phyloP scores from a whole-genome alignment of 108 stramenopile genomes.

The Pseudonitzschia pungens region DNA sequence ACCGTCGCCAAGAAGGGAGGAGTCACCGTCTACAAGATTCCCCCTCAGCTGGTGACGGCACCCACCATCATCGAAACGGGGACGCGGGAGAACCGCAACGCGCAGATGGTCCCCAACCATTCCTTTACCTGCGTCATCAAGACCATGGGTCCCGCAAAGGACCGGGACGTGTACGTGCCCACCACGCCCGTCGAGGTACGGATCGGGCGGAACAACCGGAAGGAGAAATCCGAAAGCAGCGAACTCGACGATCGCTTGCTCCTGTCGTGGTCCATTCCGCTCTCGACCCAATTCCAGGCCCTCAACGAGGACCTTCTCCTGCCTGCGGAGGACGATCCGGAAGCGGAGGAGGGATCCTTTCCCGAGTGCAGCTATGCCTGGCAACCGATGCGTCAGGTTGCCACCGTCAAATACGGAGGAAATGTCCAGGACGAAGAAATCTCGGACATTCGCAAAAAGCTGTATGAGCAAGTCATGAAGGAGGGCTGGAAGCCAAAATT shows the following conservation, averaged over 20 bases:
- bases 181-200: slow-evolving; percentile 68
- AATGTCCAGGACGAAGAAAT: slow-evolving; percentile 75
- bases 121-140: slow-evolving; percentile 76
- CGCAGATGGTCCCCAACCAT: slow-evolving; percentile 72
- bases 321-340: slow-evolving; percentile 41
- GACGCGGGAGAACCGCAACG: slow-evolving; percentile 48
- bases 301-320: slow-evolving; percentile 48
- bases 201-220: slow-evolving; percentile 30
- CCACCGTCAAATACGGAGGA: slow-evolving; percentile 73
- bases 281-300: slow-evolving; percentile 59
- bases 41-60: slow-evolving; percentile 54
- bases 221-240: neutral
- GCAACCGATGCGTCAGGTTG: slow-evolving; percentile 57
- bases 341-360: slow-evolving; percentile 23
- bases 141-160: slow-evolving; percentile 68
- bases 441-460: slow-evolving; percentile 54
- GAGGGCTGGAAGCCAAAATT: slow-evolving; percentile 76
- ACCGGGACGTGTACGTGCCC: slow-evolving; percentile 62
- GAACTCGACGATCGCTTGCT: slow-evolving; percentile 25
- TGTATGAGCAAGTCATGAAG: slow-evolving; percentile 69
- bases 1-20: slow-evolving; percentile 14
- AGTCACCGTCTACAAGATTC: slow-evolving; percentile 62
- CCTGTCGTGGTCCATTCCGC: slow-evolving; percentile 58
- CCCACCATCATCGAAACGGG: slow-evolving; percentile 65
- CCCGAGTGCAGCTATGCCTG: slow-evolving; percentile 29